A percentile compares a stretch with the other conserved stretches of the same genome.
These are phyloP conservation scores for Cytospora paraplurivora DNA, from an alignment of 2,329 filamentous ascomycete species.

Conservation along the genomic window DNA sequence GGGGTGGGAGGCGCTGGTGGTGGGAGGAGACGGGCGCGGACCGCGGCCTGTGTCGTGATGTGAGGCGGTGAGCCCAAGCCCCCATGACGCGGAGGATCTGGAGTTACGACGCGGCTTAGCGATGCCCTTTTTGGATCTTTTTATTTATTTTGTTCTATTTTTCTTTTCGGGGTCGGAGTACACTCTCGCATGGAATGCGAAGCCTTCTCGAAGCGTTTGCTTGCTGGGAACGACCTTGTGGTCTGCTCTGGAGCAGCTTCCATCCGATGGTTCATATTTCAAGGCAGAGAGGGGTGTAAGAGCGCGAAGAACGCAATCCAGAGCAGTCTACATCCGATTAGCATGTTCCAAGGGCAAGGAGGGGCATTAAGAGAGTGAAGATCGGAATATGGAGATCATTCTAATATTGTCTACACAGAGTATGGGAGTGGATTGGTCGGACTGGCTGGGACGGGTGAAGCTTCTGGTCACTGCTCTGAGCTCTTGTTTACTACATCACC, in stretches of 20 bases:
- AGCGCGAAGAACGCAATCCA: too few relatives aligned
- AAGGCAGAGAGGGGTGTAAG: neutral
- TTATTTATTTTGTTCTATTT: neutral
- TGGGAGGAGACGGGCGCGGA: conserved; percentile 52
- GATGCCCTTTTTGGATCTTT: neutral
- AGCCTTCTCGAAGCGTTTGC: neutral
- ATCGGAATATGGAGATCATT: neutral
- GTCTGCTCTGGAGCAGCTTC: neutral
- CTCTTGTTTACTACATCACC: neutral
- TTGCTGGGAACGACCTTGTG: neutral
- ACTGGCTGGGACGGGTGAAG: neutral
- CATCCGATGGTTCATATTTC: neutral
- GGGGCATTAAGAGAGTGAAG: neutral
- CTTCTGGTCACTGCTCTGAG: neutral
- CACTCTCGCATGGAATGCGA: neutral
- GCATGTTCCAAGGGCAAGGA: too few relatives aligned
- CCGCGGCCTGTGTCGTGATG: conserved; percentile 33
- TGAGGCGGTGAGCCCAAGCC: conserved; percentile 21
- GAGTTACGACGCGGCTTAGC: neutral
- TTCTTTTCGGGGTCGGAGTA: neutral
- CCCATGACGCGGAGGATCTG: neutral
- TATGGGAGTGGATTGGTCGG: neutral
- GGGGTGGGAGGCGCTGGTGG: conserved; percentile 57
- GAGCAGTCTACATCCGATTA: too few relatives aligned
- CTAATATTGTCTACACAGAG: neutral